A percentile compares a stretch with the other conserved stretches of the same genome.
These are phyloP conservation scores for Coniochaeta sp. DNA, from an alignment of 2,329 filamentous ascomycete genomes.

Conservation along the genomic window DNA sequence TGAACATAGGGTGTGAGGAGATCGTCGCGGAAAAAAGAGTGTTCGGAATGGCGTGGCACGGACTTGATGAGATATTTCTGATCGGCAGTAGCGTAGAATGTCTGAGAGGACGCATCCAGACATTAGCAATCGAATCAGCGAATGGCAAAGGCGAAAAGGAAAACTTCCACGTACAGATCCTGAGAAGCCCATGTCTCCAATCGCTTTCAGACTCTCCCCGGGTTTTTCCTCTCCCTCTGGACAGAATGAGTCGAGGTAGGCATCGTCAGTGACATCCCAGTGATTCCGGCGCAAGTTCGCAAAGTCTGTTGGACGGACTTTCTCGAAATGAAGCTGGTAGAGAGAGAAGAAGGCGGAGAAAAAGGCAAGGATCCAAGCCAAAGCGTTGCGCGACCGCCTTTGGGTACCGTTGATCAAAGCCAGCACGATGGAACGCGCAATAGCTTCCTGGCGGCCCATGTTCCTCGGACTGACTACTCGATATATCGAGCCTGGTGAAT, in stretches of 20 bases:
- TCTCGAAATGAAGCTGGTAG: slow-evolving; percentile 38
- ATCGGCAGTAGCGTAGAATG: slow-evolving; percentile 63
- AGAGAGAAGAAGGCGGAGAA: slow-evolving; percentile 42
- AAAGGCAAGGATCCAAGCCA: slow-evolving; percentile 35
- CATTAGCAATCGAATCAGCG: neutral
- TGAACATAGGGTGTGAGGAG: slow-evolving; percentile 56
- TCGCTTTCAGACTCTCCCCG: slow-evolving; percentile 37
- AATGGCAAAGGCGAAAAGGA: slow-evolving; percentile 4
- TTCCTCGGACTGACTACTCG: neutral
- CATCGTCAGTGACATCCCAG: slow-evolving; percentile 26
- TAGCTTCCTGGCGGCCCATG: slow-evolving; percentile 22
- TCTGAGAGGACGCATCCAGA: slow-evolving; percentile 25
- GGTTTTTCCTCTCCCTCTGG: slow-evolving; percentile 37
- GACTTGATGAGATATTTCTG: slow-evolving; percentile 65
- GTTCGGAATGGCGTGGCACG: slow-evolving; percentile 60
- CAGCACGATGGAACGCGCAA: slow-evolving; percentile 31
- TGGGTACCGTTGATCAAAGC: slow-evolving; percentile 25
- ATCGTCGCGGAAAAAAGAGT: slow-evolving; percentile 61
- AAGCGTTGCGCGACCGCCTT: slow-evolving; percentile 15
- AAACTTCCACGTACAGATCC: slow-evolving; percentile 43
- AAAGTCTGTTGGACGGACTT: slow-evolving; percentile 40
- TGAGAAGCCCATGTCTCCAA: slow-evolving; percentile 66
- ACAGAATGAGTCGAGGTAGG: slow-evolving; percentile 29
- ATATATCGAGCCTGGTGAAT: no score
- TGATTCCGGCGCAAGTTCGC: slow-evolving; percentile 36